Evolutionary conservation across 805 yeast species (phyloP), one percentile per base, ranked within the genome.

Genomic region (Candida incommunis): DNA sequence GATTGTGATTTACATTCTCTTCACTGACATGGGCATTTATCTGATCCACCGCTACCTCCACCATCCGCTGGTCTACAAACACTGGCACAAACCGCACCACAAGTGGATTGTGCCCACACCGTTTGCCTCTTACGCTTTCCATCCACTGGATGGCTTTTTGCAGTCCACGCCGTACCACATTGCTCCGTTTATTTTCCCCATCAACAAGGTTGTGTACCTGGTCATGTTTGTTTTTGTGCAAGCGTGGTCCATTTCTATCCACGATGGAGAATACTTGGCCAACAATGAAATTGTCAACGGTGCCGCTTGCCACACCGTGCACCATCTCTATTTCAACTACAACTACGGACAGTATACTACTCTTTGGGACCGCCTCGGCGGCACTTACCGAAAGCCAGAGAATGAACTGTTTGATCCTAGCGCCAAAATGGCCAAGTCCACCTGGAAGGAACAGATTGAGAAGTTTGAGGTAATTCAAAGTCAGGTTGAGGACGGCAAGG

Each of bases 41-140:
- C 71, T 82, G 58, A 81, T 87, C 54, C 98, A 92, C 68, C 78
- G 97, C 61, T 75, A 84, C 75, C 72, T 92, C 58, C 98, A 92
- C 63, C 86, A 92, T 85, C 96, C 96, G 21, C 54, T 71, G 16
- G 80, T 92, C 35, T 92, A 92, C 75, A 88, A 82, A 69, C 63
- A 57, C 22, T 68, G 92, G 50, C 98, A 92, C 70, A 92, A 92
- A 68, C 96, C 96, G 11, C 98, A 92, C 65, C 98, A 92, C 74
- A 92, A 92, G 68, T 92, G 98, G 98, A 78, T 92, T 54, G 96
- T 92, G 35, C 90, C 97, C 50, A 90, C 98, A 7, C 98, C 98
- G 40, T 92, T 82, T 67, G 98, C 98, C 0, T 85, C 95, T 5
- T 96, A 88, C 60, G 96, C 97, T 22, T 92, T 92, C 86, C 95